Base-by-base conservation (phyloP, 768 basidiomycete genomes). In the Tulasnella sp. region DNA sequence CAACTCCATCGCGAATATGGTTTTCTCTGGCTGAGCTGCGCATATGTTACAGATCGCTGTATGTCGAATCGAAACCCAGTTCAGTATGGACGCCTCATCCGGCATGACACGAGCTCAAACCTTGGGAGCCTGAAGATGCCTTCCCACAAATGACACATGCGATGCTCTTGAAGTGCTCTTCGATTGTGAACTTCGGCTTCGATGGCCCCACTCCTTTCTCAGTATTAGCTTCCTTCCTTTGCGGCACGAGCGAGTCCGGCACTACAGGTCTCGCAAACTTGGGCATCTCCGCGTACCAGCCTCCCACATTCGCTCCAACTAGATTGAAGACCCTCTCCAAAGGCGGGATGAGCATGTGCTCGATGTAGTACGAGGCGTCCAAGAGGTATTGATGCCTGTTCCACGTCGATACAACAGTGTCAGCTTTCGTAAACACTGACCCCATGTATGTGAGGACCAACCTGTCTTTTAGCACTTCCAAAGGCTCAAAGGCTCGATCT, bases 281-380 rank as follows among this genome's bases (percentile, higher is more conserved):
- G 1, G 90, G 88, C 90, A 94, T 92, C 27, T 85, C 83, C 51
- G 85, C 77, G 67, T 82, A 97, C 95, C 95, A 98, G 44, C 77
- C 74, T 54, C 79, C 78, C 26, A 95, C 84, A 68, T 96, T 86
- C 8, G 86, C 91, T 15, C 95, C 94, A 32, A 94, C 77, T 23
- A 98, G 80, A 65, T 86, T 91, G 75, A 98, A 90, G 47, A 99
- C 80, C 48, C 96, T 80, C 61, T 88, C 86, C 64, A 99, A 69
- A 0, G 95, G 92, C 8, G 90, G 91, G 45, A 98, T 90, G 48
- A 98, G 76, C 15, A 93, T 83, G 47, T 80, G 76, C 0, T 80
- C 78, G 66, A 99, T 94, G 70, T 99, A 98, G 70, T 97, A 96
- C 10, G 76, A 69, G 3, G 84, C 85, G 66, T 99, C 94, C n/a